Percentiles rank a stretch among this genome's conserved stretches.
phyloP scores from a whole-genome alignment of 345 rosid species.

The Trapa incisa region DNA sequence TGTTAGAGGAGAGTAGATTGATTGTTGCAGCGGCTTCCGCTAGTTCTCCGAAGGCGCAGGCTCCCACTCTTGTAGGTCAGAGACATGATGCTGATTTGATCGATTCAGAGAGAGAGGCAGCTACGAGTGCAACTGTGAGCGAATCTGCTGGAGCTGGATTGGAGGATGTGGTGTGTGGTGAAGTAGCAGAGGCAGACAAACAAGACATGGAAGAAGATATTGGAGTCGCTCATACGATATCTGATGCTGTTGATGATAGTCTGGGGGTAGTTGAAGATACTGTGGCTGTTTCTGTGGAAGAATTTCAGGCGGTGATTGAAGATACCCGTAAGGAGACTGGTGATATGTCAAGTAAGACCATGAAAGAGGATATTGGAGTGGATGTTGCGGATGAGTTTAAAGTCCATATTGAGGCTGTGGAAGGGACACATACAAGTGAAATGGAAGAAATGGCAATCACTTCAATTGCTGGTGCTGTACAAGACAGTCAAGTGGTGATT shows the following conservation, averaged over 20 bases:
- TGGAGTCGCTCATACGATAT: not conserved
- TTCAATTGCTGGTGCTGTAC: not conserved
- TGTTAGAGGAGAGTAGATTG: conserved; percentile 4
- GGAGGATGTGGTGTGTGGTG: not conserved
- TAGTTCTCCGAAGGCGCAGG: not conserved
- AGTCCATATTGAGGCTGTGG: not conserved
- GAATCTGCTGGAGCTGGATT: not conserved
- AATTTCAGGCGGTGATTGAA: not conserved
- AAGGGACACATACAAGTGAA: not conserved
- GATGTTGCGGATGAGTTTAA: no score
- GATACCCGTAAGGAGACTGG: not conserved
- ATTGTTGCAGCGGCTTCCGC: not conserved
- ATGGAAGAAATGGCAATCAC: not conserved
- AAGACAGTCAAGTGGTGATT: not conserved
- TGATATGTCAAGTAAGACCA: not conserved
- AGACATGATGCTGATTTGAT: conserved; percentile 8
- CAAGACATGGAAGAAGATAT: not conserved
- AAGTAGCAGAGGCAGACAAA: not conserved
- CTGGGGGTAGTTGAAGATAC: not conserved
- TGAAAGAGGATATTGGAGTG: no score
- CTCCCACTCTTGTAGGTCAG: not conserved
- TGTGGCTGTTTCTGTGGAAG: not conserved
- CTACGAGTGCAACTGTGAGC: not conserved
- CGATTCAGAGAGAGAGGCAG: conserved; percentile 4
- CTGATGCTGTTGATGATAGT: no score